A percentile compares a stretch with the other conserved stretches of the same genome.
These are phyloP conservation scores for Posidonia australis DNA, from an alignment of 106 monocot genomes.

Conservation along the genomic window DNA sequence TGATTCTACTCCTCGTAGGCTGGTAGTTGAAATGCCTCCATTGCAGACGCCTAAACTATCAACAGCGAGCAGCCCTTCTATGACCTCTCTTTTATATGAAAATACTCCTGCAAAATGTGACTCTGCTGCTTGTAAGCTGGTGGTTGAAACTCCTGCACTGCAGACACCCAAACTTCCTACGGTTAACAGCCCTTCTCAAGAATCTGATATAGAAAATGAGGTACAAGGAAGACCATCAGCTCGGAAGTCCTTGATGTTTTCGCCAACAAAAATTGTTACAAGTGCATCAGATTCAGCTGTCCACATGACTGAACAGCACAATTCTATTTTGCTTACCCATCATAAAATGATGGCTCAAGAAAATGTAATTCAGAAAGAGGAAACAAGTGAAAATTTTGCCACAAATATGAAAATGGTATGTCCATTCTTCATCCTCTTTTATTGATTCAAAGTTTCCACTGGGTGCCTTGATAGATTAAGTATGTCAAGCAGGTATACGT, in stretches of 20 bases:
- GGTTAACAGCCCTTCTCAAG: neutral
- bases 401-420: neutral
- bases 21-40: neutral
- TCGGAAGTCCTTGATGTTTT: constrained; percentile 2
- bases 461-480: too few species aligned
- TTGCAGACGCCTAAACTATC: neutral
- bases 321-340: too few species aligned
- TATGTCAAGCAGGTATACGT: too few species aligned
- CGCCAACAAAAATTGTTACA: constrained; percentile 9
- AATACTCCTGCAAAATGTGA: constrained; percentile 1
- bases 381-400: neutral
- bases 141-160: neutral
- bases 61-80: neutral
- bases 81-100: neutral
- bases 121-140: neutral
- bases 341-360: too few species aligned
- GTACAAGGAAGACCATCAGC: neutral
- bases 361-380: too few species aligned
- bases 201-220: neutral
- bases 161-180: neutral
- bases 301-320: too few species aligned
- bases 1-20: neutral
- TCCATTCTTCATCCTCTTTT: neutral
- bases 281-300: too few species aligned
- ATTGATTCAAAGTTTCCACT: neutral